A percentile compares a stretch with the other conserved stretches of the same genome.
Evolutionary conservation across 2,329 filamentous ascomycete genomes (phyloP).

Genomic region (Fusarium multiceps): DNA sequence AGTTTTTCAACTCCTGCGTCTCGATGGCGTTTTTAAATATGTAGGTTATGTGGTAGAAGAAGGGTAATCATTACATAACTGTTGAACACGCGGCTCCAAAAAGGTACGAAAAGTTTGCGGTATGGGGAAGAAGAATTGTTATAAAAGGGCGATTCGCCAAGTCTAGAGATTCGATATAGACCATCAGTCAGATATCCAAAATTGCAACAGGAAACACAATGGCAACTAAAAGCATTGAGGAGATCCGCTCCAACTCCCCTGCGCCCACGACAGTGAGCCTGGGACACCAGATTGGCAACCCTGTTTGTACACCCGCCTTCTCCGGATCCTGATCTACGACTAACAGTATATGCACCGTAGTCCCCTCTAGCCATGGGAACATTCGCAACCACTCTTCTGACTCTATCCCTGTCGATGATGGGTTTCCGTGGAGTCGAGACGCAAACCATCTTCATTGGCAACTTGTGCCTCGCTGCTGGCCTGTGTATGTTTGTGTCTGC

Average conservation of each 20-base stretch:
- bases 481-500: conserved; percentile 46
- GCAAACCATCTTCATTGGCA: conserved; percentile 46
- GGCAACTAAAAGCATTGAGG: conserved; percentile 25
- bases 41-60: not conserved
- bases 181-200: not conserved
- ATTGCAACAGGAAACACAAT: not conserved
- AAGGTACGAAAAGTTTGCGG: not conserved
- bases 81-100: not conserved
- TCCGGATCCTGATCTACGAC: not conserved
- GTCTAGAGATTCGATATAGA: not conserved
- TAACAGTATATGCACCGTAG: not conserved
- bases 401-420: conserved; percentile 47
- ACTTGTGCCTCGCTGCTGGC: conserved; percentile 47
- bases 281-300: conserved; percentile 19
- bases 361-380: conserved; percentile 46
- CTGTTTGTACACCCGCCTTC: not conserved
- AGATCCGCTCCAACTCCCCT: conserved; percentile 13
- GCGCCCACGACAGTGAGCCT: not conserved
- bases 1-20: conserved; percentile 10
- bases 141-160: conserved; percentile 24
- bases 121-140: not conserved
- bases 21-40: conserved; percentile 1
- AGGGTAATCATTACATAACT: conserved; percentile 31
- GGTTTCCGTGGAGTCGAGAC: conserved; percentile 43
- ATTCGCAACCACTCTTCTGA: conserved; percentile 46